Percentiles rank a stretch among this genome's conserved stretches.
phyloP scores from a whole-genome alignment of 176 grass and related monocot genomes.

The Elymus sibiricus region DNA sequence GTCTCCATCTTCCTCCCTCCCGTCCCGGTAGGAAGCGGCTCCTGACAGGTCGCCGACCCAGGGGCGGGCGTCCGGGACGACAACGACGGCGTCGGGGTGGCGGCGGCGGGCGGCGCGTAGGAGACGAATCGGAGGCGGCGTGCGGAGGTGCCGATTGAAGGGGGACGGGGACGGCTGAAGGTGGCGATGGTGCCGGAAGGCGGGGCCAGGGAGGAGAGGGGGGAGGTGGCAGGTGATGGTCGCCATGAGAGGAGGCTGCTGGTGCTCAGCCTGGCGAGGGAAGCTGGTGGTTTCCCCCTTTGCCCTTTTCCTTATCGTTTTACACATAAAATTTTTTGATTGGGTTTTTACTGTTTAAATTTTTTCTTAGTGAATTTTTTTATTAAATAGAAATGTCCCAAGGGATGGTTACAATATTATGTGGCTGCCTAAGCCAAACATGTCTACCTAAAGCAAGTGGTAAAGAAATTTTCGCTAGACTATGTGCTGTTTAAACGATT shows the following conservation, averaged over 20 bases:
- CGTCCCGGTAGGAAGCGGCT: slow-evolving; percentile 34
- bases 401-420: too few species aligned
- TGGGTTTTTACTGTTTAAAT: not conserved
- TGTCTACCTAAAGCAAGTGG: too few species aligned
- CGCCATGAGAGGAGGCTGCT: slow-evolving; percentile 38
- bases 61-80: slow-evolving; percentile 60
- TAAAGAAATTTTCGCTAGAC: too few species aligned
- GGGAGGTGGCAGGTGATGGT: slow-evolving; percentile 28
- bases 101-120: slow-evolving; percentile 43
- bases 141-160: slow-evolving; percentile 12
- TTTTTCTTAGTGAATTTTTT: too few species aligned
- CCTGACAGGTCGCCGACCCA: slow-evolving; percentile 59
- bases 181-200: slow-evolving; percentile 3
- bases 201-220: slow-evolving; percentile 4
- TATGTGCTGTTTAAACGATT: too few species aligned
- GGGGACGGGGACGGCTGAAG: not conserved
- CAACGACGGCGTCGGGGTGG: slow-evolving; percentile 51
- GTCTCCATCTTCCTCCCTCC: slow-evolving; percentile 43
- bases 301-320: not conserved
- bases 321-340: not conserved
- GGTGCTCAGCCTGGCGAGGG: not conserved
- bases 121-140: slow-evolving; percentile 7
- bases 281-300: not conserved
- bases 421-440: too few species aligned
- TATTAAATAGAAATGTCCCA: too few species aligned